Base-by-base conservation (phyloP, 2,329 filamentous ascomycete genomes). In the Cercospora sp. region DNA sequence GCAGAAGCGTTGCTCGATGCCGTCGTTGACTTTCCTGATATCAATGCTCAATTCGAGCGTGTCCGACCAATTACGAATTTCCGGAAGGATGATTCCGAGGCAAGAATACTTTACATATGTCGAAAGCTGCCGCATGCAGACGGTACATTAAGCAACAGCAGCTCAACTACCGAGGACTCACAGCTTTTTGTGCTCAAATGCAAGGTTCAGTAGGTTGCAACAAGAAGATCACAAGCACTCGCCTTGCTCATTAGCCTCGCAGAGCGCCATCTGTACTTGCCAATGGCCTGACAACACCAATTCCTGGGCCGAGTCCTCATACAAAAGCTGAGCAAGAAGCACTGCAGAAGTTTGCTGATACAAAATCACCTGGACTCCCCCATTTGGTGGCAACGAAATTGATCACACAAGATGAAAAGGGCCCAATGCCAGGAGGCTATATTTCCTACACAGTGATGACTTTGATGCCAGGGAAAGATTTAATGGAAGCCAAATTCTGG, bases 401-500 rank as follows among this genome's bases (percentile, higher is more conserved):
- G 8, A 48, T 53, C 2, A 62, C 68, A 5, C 75, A 78, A 66
- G 68, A 65, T 42, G 18, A 66, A 3, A 45, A 72, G 26, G 72
- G 72, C 6, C 70, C 68, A 2, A 73, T 75, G 63, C 75, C 73
- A 1, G 72, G 71, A 9, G 76, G 76, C 23, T 78, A 78, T 48
- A 71, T 75, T 28, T 71, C 69, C 3, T 76, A 73, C 64, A 73
- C 69, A 0, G 68, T 77, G 60, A 78, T 78, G 76, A 76, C 71
- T 12, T 40, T 67, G 8, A 69, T 77, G 69, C 72, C 76, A 0
- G 76, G 76, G 3, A 62, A 67, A 20, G 71, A 74, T 53, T 68
- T 78, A 12, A 74, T 75, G 70, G 75, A 72, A 9, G 51, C 72
- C 2, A 72, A 71, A n/a, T 77, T 74, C 67, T 78, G 76, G 76